Conservation (phyloP, 108 stramenopile genomes). For the Cyclotella choctawhatcheeana region DNA sequence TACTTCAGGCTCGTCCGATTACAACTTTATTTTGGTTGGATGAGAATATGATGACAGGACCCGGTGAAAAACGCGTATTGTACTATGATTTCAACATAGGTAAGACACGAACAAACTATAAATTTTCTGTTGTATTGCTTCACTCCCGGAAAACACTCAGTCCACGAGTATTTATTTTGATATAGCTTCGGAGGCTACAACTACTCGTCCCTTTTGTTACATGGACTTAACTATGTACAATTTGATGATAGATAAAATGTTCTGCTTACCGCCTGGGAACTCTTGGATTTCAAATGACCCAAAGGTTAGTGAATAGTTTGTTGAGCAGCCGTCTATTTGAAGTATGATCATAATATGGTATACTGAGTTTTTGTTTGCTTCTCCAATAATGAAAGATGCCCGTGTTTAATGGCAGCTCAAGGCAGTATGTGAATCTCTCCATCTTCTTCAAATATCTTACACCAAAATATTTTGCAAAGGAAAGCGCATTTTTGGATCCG, state of each 20-base stretch:
- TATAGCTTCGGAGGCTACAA: constrained; percentile 37
- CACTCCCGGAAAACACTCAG: too few relatives aligned
- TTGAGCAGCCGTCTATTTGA: too few relatives aligned
- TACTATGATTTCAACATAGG: constrained; percentile 43
- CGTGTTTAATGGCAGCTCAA: constrained; percentile 20
- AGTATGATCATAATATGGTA: too few relatives aligned
- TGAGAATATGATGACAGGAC: constrained; percentile 33
- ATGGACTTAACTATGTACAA: constrained; percentile 28
- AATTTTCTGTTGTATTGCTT: too few relatives aligned
- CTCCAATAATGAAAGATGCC: too few relatives aligned
- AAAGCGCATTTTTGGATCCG: constrained; percentile 16
- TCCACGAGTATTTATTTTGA: too few relatives aligned
- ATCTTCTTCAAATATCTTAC: constrained; percentile 25
- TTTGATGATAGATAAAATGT: not conserved
- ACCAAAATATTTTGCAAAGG: constrained; percentile 21
- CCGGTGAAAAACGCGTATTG: constrained; percentile 22
- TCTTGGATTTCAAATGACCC: constrained; percentile 11
- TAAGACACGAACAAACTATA: too few relatives aligned
- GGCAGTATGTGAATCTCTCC: constrained; percentile 29
- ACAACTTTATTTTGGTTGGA: constrained; percentile 35
- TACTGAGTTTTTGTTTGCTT: too few relatives aligned
- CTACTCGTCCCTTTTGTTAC: constrained; percentile 26
- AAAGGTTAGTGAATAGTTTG: too few relatives aligned
- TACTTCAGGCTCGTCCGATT: constrained; percentile 37
- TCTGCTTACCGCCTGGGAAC: not conserved